Base-by-base conservation (phyloP, 2,329 filamentous ascomycete genomes). In the Neopestalotiopsis sp. region DNA sequence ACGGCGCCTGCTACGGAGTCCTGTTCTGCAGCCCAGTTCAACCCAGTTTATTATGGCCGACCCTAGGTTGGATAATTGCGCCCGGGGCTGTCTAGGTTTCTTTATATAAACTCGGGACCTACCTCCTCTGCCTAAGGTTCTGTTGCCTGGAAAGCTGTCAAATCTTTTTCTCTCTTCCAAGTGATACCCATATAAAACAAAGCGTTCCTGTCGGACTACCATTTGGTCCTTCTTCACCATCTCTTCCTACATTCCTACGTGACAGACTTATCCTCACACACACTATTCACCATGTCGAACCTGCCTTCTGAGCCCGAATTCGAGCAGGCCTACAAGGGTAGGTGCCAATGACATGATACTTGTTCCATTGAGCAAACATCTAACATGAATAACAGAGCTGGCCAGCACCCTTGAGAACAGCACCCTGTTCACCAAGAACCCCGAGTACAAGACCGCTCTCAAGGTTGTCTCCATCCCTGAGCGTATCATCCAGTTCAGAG, bases 271-370 rank as follows among this genome's bases (percentile, higher is more conserved):
- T 24, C 40, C 20, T 28, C 42, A 32, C 28, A n/a, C n/a, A 49
- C 40, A 45, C 12, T n/a, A 24, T 40, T 38, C 66, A 67, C 14
- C 74, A 96, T 97, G 93, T 93, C 94, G 75, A 92, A 96, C 86
- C 88, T 96, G 78, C 90, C 93, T 66, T 85, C 86, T 73, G 95
- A 98, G 90, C 95, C 96, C 79, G 95, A 99, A 87, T 98, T 98
- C 86, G 91, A 98, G 90, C 95, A 98, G 90, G 95, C 95, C 79
- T 97, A 97, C 90, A 94, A 94, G 83, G 94, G 94, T 97, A 85
- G 78, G 87, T 17, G 63, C 14, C 24, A 14, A n/a, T 59, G 13
- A n/a, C 14, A 14, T 81, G 65, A 58, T 52, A 65, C 62, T 28
- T 38, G 4, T 38, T 10, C 65, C 32, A 32, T 63, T 3, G 6